Evolutionary conservation across 1,284 basidiomycete genomes (phyloP).

Genomic region (Apiotrichum porosum): DNA sequence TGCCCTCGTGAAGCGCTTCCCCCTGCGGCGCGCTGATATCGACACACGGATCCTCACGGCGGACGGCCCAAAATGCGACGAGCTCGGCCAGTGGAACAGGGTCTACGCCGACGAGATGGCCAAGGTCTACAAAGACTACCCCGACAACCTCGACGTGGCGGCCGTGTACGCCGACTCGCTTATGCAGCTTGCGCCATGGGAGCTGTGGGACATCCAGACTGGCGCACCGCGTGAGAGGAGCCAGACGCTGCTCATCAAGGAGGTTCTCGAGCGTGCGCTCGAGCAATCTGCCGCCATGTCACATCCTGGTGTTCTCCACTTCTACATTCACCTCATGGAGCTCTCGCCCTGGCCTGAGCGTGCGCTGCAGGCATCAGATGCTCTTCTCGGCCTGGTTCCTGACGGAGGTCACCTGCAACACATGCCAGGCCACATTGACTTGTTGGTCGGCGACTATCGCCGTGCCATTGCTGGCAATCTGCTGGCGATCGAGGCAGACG

Average conservation of each 20-base stretch:
- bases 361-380: conserved; percentile 30
- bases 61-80: too few species aligned
- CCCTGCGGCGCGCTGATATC: conserved; percentile 2
- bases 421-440: conserved; percentile 43
- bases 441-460: conserved; percentile 42
- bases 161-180: conserved; percentile 36
- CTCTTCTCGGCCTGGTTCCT: conserved; percentile 31
- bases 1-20: conserved; percentile 17
- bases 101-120: conserved; percentile 32
- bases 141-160: conserved; percentile 31
- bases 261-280: conserved; percentile 29
- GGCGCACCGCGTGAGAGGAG: conserved; percentile 17
- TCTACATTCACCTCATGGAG: conserved; percentile 44
- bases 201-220: conserved; percentile 40
- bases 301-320: conserved; percentile 40
- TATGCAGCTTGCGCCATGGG: conserved; percentile 41
- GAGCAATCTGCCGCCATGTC: not conserved
- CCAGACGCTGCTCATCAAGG: conserved; percentile 25
- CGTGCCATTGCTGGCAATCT: conserved; percentile 30
- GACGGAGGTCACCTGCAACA: conserved; percentile 39
- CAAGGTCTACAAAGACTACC: conserved; percentile 24
- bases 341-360: conserved; percentile 34
- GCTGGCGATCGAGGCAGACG: conserved; percentile 31
- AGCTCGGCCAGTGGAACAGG: conserved; percentile 25
- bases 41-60: not conserved